phyloP scores from a whole-genome alignment of 2,329 filamentous ascomycete genomes.

The Neoascochyta sp. region DNA sequence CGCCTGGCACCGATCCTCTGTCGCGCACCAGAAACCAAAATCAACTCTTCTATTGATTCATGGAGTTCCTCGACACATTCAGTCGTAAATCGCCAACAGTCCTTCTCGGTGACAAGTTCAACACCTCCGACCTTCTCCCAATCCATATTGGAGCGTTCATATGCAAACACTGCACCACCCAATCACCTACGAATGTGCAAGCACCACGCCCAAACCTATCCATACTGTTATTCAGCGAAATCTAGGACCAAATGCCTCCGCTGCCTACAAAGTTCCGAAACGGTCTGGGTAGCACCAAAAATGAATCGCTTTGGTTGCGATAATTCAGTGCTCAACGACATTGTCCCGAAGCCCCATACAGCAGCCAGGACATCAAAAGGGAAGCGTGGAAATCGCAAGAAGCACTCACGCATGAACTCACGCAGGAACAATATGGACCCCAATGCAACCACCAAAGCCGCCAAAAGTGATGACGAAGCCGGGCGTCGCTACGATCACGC shows the following conservation, averaged over 20 bases:
- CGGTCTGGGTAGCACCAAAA: not conserved
- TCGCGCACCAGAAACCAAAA: slow-evolving; percentile 5
- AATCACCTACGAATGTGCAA: slow-evolving; percentile 6
- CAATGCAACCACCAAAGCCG: slow-evolving; percentile 1
- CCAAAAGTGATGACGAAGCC: slow-evolving; percentile 10
- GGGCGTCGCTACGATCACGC: slow-evolving; percentile 8
- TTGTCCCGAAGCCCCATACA: slow-evolving; percentile 2
- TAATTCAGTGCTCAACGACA: not conserved
- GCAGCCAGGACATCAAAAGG: slow-evolving; percentile 8
- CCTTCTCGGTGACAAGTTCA: slow-evolving; percentile 4
- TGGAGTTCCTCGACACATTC: slow-evolving; percentile 8
- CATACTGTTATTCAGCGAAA: slow-evolving; percentile 1
- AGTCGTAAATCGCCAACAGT: slow-evolving; percentile 1
- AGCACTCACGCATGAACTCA: slow-evolving; percentile 6
- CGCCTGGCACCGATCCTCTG: slow-evolving; percentile 6
- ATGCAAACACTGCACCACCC: slow-evolving; percentile 1
- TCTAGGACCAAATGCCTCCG: not conserved
- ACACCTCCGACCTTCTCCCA: slow-evolving; percentile 6
- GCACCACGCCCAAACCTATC: slow-evolving; percentile 3
- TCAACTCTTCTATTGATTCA: slow-evolving; percentile 6
- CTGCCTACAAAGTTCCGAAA: not conserved
- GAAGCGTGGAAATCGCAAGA: slow-evolving; percentile 10
- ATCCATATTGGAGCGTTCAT: slow-evolving; percentile 3
- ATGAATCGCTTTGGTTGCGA: not conserved
- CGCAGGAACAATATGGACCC: too few species aligned